Evolutionary conservation across 352 stramenopile species (phyloP).

Genomic region (Phytopythium litorale): DNA sequence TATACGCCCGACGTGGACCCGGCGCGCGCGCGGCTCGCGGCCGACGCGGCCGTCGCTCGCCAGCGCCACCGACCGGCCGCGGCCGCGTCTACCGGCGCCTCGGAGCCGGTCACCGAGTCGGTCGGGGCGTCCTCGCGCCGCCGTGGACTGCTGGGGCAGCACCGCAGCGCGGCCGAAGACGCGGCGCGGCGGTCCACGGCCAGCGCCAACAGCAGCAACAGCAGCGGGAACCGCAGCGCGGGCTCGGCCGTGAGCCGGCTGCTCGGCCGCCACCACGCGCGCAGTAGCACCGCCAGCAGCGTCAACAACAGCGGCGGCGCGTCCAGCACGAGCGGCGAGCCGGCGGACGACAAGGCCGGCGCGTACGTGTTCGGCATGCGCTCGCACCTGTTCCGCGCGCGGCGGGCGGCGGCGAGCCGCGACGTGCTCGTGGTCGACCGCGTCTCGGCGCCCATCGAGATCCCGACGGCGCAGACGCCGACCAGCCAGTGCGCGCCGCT

Average conservation of each 20-base stretch:
- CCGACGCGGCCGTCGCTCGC: slow-evolving; percentile 2
- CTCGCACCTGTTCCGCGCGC: slow-evolving; percentile 27
- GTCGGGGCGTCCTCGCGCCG: background rate
- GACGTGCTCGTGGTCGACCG: slow-evolving; percentile 27
- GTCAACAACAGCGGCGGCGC: background rate
- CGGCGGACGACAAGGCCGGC: slow-evolving; percentile 16
- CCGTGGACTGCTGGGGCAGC: background rate
- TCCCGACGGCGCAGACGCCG: slow-evolving; percentile 31
- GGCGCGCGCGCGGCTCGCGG: slow-evolving; percentile 12
- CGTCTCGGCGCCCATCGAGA: slow-evolving; percentile 61
- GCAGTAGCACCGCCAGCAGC: slow-evolving; percentile 14
- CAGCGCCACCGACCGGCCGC: background rate
- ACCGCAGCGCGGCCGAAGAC: background rate
- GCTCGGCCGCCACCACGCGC: slow-evolving; percentile 2
- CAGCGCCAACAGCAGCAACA: slow-evolving; percentile 4
- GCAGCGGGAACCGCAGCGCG: slow-evolving; percentile 5
- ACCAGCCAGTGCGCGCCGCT: slow-evolving; percentile 1
- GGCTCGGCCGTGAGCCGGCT: slow-evolving; percentile 7
- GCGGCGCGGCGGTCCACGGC: background rate
- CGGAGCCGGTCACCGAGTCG: background rate
- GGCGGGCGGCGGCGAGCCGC: slow-evolving; percentile 13
- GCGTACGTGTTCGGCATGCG: slow-evolving; percentile 29
- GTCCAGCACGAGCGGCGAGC: slow-evolving; percentile 6
- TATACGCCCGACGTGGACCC: slow-evolving; percentile 38
- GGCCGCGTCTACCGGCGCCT: background rate